Evolutionary conservation across 805 yeast genomes (phyloP).

Genomic region (Kodamaea neixiangensis): DNA sequence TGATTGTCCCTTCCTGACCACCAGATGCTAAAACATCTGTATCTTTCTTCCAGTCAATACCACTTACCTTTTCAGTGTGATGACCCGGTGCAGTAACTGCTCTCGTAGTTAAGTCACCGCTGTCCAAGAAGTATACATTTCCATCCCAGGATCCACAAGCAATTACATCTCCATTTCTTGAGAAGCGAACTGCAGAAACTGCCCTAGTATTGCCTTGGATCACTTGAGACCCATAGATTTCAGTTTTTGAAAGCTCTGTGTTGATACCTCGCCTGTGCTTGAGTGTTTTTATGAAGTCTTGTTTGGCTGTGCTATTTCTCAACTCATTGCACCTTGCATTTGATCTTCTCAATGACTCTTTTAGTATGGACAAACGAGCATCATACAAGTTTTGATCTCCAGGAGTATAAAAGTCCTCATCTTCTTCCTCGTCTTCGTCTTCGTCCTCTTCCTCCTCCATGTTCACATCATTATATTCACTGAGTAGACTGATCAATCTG

Average conservation of each 20-base stretch:
- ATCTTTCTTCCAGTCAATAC: conserved; percentile 60
- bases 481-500: conserved; percentile 51
- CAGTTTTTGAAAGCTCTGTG: conserved; percentile 32
- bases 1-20: conserved; percentile 40
- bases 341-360: conserved; percentile 51
- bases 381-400: conserved; percentile 57
- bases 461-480: conserved; percentile 15
- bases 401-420: conserved; percentile 85
- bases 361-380: conserved; percentile 54
- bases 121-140: conserved; percentile 50
- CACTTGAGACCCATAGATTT: conserved; percentile 67
- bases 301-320: conserved; percentile 23
- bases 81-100: conserved; percentile 32
- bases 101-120: conserved; percentile 34
- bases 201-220: conserved; percentile 62
- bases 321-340: conserved; percentile 40
- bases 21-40: conserved; percentile 31
- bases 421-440: conserved; percentile 50
- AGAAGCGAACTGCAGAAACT: conserved; percentile 56
- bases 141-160: conserved; percentile 90
- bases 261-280: conserved; percentile 48
- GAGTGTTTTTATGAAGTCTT: conserved; percentile 46
- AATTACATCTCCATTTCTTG: conserved; percentile 38
- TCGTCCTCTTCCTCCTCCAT: conserved; percentile 23
- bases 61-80: conserved; percentile 70